These are phyloP conservation scores for Nemania bipapillata DNA, from an alignment of 2,329 filamentous ascomycete genomes.

Conservation along the genomic window DNA sequence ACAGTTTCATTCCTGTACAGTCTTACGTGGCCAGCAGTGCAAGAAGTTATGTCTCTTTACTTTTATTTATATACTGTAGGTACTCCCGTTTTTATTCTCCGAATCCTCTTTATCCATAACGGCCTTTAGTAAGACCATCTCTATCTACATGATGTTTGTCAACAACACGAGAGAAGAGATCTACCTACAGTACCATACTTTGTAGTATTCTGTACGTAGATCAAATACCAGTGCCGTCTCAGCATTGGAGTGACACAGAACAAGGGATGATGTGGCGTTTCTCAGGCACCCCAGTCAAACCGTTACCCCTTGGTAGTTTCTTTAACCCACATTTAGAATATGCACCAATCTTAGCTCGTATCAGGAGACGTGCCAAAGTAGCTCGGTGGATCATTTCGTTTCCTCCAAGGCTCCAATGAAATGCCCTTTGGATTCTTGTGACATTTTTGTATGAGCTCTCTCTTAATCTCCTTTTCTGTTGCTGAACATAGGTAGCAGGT, in stretches of 20 bases:
- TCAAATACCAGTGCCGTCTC: background rate
- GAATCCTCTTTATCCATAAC: background rate
- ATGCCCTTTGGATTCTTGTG: slow-evolving; percentile 17
- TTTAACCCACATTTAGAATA: slow-evolving; percentile 22
- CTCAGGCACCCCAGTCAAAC: slow-evolving; percentile 23
- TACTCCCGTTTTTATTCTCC: background rate
- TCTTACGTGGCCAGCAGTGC: background rate
- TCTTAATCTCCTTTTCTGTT: slow-evolving; percentile 23
- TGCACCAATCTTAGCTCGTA: slow-evolving; percentile 33
- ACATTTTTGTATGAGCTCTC: slow-evolving; percentile 1
- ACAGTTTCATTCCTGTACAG: slow-evolving; percentile 3
- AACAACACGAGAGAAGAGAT: background rate
- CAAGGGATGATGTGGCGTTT: slow-evolving; percentile 5
- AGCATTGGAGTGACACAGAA: background rate
- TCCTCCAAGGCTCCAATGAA: slow-evolving; percentile 1
- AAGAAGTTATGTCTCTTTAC: background rate
- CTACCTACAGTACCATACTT: background rate
- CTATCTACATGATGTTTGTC: background rate
- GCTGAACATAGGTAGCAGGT: slow-evolving; percentile 14
- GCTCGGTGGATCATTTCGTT: slow-evolving; percentile 29
- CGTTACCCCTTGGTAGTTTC: slow-evolving; percentile 25
- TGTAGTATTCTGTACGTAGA: too few species aligned
- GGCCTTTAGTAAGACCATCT: background rate
- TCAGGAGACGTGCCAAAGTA: slow-evolving; percentile 30
- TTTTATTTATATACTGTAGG: too few species aligned